Percentiles rank a stretch among this genome's conserved stretches.
Evolutionary conservation across 1,139 yeast genomes (phyloP).

Genomic region (Wickerhamiella pararugosa): DNA sequence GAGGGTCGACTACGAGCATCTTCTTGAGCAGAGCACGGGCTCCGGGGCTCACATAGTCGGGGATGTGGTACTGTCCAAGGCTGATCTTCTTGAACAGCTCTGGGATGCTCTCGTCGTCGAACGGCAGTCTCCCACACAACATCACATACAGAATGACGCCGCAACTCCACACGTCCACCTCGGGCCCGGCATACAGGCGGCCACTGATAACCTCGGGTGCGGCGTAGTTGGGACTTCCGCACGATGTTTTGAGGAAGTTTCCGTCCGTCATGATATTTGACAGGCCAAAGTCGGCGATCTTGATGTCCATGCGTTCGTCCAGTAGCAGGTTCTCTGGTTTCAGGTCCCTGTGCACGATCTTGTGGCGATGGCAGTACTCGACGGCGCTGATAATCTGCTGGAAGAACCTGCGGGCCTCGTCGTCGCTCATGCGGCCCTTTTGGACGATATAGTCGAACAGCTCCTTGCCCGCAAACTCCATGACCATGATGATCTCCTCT

Average conservation of each 20-base stretch:
- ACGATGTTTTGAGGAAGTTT: conserved; percentile 82
- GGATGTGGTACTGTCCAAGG: conserved; percentile 88
- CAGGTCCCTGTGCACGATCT: conserved; percentile 91
- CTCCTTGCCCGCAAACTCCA: conserved; percentile 93
- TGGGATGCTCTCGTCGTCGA: conserved; percentile 95
- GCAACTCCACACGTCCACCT: conserved; percentile 97
- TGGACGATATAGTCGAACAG: conserved; percentile 92
- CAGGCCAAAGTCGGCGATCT: conserved; percentile 93
- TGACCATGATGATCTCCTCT: conserved; percentile 95
- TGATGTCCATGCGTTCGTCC: conserved; percentile 84
- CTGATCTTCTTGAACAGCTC: conserved; percentile 88
- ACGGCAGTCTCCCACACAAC: conserved; percentile 94
- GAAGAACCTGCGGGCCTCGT: conserved; percentile 86
- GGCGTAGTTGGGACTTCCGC: conserved; percentile 97
- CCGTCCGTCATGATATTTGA: conserved; percentile 98
- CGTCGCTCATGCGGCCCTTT: conserved; percentile 86
- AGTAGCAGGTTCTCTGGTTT: conserved; percentile 87
- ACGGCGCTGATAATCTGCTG: conserved; percentile 97
- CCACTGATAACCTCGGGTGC: conserved; percentile 98
- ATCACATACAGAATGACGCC: conserved; percentile 94
- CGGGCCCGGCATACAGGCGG: conserved; percentile 94
- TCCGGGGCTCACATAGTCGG: conserved; percentile 75
- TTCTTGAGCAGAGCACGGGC: conserved; percentile 75
- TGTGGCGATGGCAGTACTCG: conserved; percentile 94
- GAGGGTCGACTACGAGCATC: conserved; percentile 93